These are phyloP conservation scores for Sclerospora graminicola DNA, from an alignment of 352 stramenopile genomes.

Conservation along the genomic window DNA sequence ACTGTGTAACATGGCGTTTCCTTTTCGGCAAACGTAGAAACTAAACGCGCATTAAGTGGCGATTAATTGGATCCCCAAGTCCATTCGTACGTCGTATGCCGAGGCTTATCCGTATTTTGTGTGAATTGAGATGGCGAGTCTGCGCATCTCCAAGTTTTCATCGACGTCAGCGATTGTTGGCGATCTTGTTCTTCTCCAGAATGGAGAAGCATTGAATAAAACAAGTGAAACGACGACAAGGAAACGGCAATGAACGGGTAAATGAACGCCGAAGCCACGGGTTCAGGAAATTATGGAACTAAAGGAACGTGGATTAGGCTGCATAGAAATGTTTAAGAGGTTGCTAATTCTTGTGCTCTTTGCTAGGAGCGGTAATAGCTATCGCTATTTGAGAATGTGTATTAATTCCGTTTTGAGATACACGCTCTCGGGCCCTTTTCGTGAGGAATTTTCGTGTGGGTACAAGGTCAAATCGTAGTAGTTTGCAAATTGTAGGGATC, in stretches of 20 bases:
- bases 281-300: conserved; percentile 41
- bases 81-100: conserved; percentile 54
- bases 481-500: no score
- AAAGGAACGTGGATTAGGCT: no score
- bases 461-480: no score
- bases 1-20: conserved; percentile 69
- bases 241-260: conserved; percentile 26
- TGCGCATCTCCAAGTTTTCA: conserved; percentile 72
- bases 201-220: conserved; percentile 7
- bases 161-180: conserved; percentile 58
- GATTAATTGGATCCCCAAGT: conserved; percentile 50
- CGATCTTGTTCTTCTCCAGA: conserved; percentile 76
- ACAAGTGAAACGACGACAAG: conserved; percentile 14
- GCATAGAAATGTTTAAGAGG: no score
- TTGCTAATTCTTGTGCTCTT: no score
- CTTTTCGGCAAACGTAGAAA: conserved; percentile 73
- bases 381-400: no score
- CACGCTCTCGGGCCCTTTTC: no score
- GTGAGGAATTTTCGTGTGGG: no score
- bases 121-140: conserved; percentile 92
- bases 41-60: conserved; percentile 63
- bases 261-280: conserved; percentile 8
- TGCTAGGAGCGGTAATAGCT: no score
- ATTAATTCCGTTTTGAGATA: no score
- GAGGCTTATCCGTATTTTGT: conserved; percentile 90